Conservation (phyloP, 352 stramenopile species). For the Pythium aristosporum region DNA sequence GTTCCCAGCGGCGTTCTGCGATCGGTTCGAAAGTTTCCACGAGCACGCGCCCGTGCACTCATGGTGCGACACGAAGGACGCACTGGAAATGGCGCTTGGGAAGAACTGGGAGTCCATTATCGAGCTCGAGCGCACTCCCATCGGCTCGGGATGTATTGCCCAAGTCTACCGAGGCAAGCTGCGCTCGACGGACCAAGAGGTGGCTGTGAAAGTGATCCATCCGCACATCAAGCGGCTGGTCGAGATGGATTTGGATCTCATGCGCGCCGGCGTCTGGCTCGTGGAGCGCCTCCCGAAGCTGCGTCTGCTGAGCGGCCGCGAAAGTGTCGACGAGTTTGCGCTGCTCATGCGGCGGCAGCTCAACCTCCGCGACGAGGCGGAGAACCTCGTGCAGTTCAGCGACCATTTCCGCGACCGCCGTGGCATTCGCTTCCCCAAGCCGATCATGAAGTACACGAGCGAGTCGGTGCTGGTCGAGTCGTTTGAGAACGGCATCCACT, state of each 20-base stretch:
- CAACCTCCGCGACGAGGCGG: conserved; percentile 88
- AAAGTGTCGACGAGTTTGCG: conserved; percentile 86
- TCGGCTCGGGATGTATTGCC: conserved; percentile 93
- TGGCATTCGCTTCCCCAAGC: conserved; percentile 70
- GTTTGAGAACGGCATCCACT: conserved; percentile 80
- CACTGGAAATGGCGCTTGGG: conserved; percentile 84
- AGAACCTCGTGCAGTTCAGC: conserved; percentile 84
- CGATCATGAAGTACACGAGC: conserved; percentile 68
- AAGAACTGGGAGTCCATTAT: conserved; percentile 67
- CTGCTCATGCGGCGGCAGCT: conserved; percentile 89
- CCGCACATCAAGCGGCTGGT: conserved; percentile 87
- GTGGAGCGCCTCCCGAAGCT: conserved; percentile 67
- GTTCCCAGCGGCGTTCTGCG: conserved; percentile 89
- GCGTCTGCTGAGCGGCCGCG: conserved; percentile 63
- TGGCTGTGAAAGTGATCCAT: conserved; percentile 94
- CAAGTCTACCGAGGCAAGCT: conserved; percentile 92
- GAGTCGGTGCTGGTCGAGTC: conserved; percentile 91
- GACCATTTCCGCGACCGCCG: conserved; percentile 70
- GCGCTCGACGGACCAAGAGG: conserved; percentile 49
- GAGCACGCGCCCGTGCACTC: conserved; percentile 85
- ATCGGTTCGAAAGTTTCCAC: conserved; percentile 90
- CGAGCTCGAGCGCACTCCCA: conserved; percentile 55
- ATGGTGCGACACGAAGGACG: conserved; percentile 84
- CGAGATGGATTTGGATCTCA: conserved; percentile 85
- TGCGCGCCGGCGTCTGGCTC: conserved; percentile 59